These are phyloP conservation scores for Pisolithus tinctorius DNA, from an alignment of 768 basidiomycete genomes.

Conservation along the genomic window DNA sequence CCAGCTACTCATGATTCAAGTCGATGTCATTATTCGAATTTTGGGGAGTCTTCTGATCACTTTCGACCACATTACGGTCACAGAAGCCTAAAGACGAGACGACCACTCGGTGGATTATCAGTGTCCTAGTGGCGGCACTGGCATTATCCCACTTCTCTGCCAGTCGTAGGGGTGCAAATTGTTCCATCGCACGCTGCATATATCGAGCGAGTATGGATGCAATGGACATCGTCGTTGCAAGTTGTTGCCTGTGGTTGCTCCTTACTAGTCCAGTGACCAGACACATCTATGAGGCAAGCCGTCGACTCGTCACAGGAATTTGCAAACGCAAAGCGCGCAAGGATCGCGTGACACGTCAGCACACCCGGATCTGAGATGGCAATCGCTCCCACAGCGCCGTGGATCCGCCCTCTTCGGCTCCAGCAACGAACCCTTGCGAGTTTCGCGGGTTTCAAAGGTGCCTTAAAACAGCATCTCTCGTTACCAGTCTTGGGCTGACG, in stretches of 20 bases:
- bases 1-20: no score
- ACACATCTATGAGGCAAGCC: no score
- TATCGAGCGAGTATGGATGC: slow-evolving; percentile 28
- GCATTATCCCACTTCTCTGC: slow-evolving; percentile 97
- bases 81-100: no score
- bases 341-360: no score
- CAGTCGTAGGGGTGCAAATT: slow-evolving; percentile 78
- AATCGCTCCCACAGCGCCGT: slow-evolving; percentile 14
- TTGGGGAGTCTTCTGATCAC: no score
- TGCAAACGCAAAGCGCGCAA: no score
- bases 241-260: no score
- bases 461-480: slow-evolving; percentile 39
- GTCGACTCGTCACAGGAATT: no score
- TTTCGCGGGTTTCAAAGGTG: slow-evolving; percentile 40
- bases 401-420: slow-evolving; percentile 20
- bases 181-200: slow-evolving; percentile 65
- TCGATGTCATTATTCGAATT: not conserved
- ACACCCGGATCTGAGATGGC: no score
- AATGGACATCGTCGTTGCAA: not conserved
- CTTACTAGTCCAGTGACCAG: no score
- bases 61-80: no score
- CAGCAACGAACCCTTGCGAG: slow-evolving; percentile 15
- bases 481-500: slow-evolving; percentile 48
- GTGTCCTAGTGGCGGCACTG: slow-evolving; percentile 22
- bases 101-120: no score